A percentile compares a stretch with the other conserved stretches of the same genome.
phyloP scores from a whole-genome alignment of 2,329 filamentous ascomycete genomes.

The Didymella glomerata region DNA sequence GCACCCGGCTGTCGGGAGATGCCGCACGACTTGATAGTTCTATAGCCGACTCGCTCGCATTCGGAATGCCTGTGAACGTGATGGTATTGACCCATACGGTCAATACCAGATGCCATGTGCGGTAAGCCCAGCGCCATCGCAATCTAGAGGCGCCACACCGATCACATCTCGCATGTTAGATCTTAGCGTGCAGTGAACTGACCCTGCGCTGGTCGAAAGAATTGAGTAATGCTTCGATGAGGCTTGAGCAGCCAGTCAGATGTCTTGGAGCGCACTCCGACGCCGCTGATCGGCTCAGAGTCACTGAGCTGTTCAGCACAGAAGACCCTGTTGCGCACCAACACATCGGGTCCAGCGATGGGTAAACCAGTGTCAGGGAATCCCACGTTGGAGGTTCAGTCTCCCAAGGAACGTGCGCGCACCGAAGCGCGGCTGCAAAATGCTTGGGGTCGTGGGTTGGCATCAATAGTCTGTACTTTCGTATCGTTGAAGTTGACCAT shows the following conservation, averaged over 20 bases:
- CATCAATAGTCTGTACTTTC: conserved; percentile 3
- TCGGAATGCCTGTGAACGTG: not conserved
- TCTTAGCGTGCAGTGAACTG: conserved; percentile 11
- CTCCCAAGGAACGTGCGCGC: conserved; percentile 1
- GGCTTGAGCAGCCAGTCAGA: not conserved
- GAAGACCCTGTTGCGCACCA: conserved; percentile 10
- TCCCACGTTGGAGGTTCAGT: conserved; percentile 1
- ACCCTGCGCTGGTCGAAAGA: not conserved
- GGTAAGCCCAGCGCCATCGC: conserved; percentile 7
- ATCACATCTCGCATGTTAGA: conserved; percentile 21
- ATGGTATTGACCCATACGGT: not conserved
- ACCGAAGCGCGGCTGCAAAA: conserved; percentile 3
- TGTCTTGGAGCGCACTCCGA: not conserved
- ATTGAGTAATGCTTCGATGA: not conserved
- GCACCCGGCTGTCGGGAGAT: not conserved
- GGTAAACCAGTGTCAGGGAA: conserved; percentile 1
- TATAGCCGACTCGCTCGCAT: conserved; percentile 3
- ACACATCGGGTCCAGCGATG: conserved; percentile 1
- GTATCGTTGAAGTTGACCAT: not conserved
- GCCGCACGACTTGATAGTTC: not conserved
- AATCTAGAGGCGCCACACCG: conserved; percentile 22
- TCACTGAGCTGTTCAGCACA: not conserved
- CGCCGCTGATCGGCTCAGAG: not conserved
- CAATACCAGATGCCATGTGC: not conserved
- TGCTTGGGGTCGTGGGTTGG: not conserved